phyloP scores from a whole-genome alignment of 2,329 filamentous ascomycete species.

The Trichoderma guizhouense region DNA sequence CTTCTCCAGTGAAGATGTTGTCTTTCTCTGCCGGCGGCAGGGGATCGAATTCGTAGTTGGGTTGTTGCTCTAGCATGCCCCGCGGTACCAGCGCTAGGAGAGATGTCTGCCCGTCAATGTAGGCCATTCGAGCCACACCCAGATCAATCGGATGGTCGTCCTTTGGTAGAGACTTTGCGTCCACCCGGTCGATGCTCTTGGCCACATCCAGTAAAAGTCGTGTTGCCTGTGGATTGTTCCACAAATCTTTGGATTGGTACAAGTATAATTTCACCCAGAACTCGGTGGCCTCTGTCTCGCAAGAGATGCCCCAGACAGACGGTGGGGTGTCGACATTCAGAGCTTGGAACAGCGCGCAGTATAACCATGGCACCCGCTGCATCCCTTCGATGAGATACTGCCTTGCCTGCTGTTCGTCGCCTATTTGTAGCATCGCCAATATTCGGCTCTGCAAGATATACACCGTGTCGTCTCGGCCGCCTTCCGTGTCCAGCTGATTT shows the following conservation, averaged over 20 bases:
- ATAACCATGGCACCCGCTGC: conserved; percentile 76
- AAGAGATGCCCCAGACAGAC: conserved; percentile 75
- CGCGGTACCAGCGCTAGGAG: conserved; percentile 69
- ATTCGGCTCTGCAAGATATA: conserved; percentile 76
- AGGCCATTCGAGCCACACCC: conserved; percentile 69
- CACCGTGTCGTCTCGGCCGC: conserved; percentile 44
- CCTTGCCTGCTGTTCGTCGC: conserved; percentile 63
- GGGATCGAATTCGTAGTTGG: conserved; percentile 77
- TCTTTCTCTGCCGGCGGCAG: conserved; percentile 63
- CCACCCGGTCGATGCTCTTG: conserved; percentile 48
- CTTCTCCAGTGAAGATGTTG: conserved; percentile 48
- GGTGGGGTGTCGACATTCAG: conserved; percentile 75
- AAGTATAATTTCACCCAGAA: conserved; percentile 76
- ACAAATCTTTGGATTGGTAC: conserved; percentile 73
- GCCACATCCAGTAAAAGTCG: conserved; percentile 67
- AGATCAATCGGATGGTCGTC: conserved; percentile 40
- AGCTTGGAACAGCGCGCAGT: conserved; percentile 74
- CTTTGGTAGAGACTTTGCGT: conserved; percentile 37
- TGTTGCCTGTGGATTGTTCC: conserved; percentile 74
- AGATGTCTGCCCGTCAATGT: conserved; percentile 70
- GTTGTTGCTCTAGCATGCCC: conserved; percentile 58
- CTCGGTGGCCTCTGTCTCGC: conserved; percentile 57
- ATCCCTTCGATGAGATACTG: conserved; percentile 65
- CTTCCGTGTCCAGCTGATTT: conserved; percentile 40
- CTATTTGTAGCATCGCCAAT: conserved; percentile 70